Evolutionary conservation across 23 red algal genomes (phyloP), one percentile per base, ranked within the genome.

Genomic region (Gracilaria gracilis): DNA sequence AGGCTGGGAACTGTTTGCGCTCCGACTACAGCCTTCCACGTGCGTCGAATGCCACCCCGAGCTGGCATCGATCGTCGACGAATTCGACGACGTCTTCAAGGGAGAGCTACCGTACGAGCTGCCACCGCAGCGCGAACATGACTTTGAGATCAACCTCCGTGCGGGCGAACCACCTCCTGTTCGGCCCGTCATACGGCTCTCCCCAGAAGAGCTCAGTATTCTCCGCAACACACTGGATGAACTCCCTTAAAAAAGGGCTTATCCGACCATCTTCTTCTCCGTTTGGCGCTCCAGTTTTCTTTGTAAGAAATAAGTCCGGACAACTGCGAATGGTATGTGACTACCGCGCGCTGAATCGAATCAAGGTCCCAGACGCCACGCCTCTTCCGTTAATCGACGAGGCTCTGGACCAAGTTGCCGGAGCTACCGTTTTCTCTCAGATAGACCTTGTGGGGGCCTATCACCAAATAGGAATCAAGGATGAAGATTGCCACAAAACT

Each of bases 251-350:
- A 76, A 11, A 88, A 40, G 53, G 37, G 20, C 67, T 88, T 46
- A 76, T 76, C 2, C 0, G 46, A 32, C 47, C 40, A 53, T 44
- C 24, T 7, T 35, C 0, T 23, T 88, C 84, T 6, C 67, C 47
- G 35, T 57, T 23, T 36, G 51, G 47, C 20, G 84, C 84, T 29
- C 62, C 67, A 5, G 38, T 53, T 4, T 59, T 62, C 51, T 76
- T 88, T 57, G 33, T 57, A 3, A 74, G 75, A 42, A 76, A 88
- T 21, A 59, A 76, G 42, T 28, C 38, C 9, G 48, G 84, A 0
- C 20, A 58, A 20, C 84, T 75, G 12, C 7, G 82, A 85, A 70
- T 71, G 55, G 59, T 85, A 20, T 85, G 82, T 24, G 59, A 85
- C 40, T 70, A 69, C 28, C 16, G 37, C 0, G 82, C 17, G 57